Evolutionary conservation across 2,329 filamentous ascomycete genomes (phyloP), one percentile per base, ranked within the genome.

Genomic region (Verticillium klebahnii): DNA sequence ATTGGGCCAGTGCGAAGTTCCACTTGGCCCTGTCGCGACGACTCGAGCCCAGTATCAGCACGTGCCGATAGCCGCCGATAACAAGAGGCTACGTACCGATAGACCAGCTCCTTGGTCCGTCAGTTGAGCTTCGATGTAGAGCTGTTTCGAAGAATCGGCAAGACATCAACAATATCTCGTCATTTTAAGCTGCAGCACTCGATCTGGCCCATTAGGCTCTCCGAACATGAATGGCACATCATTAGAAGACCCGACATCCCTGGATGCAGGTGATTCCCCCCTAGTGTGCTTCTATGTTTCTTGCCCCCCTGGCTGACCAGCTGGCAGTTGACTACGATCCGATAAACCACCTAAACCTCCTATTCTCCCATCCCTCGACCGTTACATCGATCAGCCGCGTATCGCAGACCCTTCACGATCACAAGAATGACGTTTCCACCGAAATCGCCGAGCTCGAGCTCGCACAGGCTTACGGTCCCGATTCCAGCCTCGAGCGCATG

Each of bases 321-420:
- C 59, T 62, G 63, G 15, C 70, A 85, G 83, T 79, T 75, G 89
- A 97, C 75, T 98, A 97, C 79, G 90, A 98, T 74, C 93, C 95
- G 60, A 89, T 98, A 73, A 85, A 92, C 69, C 93, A 99, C 77
- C 85, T 99, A 61, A 98, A 99, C 79, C 83, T 90, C 65, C 89
- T 99, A 70, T 99, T 99, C 81, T 89, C 92, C 58, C 92, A 96
- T 70, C 91, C 94, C 1, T 91, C 92, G 39, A 89, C 93, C 64
- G 87, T 98, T 64, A 85, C 88, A 50, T 91, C 92, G 60, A 88
- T 96, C 66, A 81, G 84, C 57, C 82, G 85, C 65, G 91, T 95
- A 58, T 91, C 90, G n/a, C 78, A 85, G 60, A 87, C 87, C 56
- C 86, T 99, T 60, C 84, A 85, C 68, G 80, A 78, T 64, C 91